Base-by-base conservation (phyloP, 176 grass and related monocot species). In the Carex cristatella region DNA sequence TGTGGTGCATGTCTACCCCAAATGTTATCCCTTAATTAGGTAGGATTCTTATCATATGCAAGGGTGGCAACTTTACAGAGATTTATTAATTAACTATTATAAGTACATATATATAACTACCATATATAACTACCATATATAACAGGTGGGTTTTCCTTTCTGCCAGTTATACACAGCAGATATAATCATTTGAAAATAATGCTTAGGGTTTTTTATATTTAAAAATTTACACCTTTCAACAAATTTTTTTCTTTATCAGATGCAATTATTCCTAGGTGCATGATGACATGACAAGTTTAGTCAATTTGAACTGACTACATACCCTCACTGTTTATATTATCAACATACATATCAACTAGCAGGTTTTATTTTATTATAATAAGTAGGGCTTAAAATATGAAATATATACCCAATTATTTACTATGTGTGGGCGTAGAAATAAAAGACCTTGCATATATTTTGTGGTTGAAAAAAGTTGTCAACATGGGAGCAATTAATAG, bases 11-110 rank as follows among this genome's bases (percentile, higher is more conserved):
- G 48, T 78, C 74, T 78, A 55, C 74, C 74, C 49, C 8, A 57
- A 78, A 78, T 78, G 74, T 18, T 57, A 71, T 33, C 51, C 27
- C 73, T 33, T 79, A 35, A 58, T 35, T 79, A 79, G 74, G 74
- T 79, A 58, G 53, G 74, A 56, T 78, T 56, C 51, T 78, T 78
- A 13, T 57, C 74, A 78, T 56, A 33, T 56, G 74, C 74, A 57
- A 79, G 51, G 74, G 74, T 79, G 53, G 51, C 53, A 79, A 56
- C 74, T 79, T n/a, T 79, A 58, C 23, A 23, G 23, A 23, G 23
- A 23, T 23, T 23, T 23, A 23, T 23, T 23, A 23, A 75, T 74
- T 28, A 12, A 77, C 48, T 77, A 77, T 30, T 56, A 56, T 56
- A 76, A 54, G 72, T 40, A 6, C 0, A 40, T 40, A 40, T 35